phyloP scores from a whole-genome alignment of 2,329 filamentous ascomycete species.

The Monosporascus sp. region DNA sequence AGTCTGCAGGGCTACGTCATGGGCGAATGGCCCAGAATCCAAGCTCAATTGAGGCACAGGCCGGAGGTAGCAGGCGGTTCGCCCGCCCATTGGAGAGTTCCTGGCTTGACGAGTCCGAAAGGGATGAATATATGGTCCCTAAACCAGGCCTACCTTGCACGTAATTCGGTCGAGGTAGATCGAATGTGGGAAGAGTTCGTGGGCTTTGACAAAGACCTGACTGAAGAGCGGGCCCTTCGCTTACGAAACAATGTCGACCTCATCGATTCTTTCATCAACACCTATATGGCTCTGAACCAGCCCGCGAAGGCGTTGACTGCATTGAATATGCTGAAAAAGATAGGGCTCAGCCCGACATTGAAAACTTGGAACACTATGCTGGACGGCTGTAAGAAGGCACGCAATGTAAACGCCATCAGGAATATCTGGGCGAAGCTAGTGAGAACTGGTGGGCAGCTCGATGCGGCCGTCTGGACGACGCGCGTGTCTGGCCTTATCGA shows the following conservation, averaged over 20 bases:
- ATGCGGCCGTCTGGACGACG: constrained; percentile 63
- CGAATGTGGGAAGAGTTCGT: constrained; percentile 20
- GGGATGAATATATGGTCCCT: constrained; percentile 8
- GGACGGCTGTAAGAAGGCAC: constrained; percentile 58
- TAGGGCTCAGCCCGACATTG: constrained; percentile 53
- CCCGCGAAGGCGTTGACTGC: constrained; percentile 20
- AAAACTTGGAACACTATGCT: constrained; percentile 71
- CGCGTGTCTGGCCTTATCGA: constrained; percentile 62
- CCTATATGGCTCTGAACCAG: constrained; percentile 20
- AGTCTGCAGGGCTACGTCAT: constrained; percentile 18
- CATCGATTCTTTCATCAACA: constrained; percentile 24
- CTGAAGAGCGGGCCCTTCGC: constrained; percentile 10
- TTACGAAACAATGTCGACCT: constrained; percentile 16
- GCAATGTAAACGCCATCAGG: constrained; percentile 55
- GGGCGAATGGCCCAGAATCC: constrained; percentile 21
- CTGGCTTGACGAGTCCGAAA: background rate
- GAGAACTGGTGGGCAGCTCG: constrained; percentile 52
- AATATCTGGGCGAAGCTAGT: constrained; percentile 63
- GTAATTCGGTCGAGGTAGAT: constrained; percentile 16
- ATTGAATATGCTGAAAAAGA: constrained; percentile 20
- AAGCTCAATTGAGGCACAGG: constrained; percentile 9
- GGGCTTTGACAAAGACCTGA: constrained; percentile 8
- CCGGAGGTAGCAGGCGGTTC: constrained; percentile 1
- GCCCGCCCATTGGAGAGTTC: background rate
- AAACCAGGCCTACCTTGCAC: constrained; percentile 4